These are phyloP conservation scores for Penicillium goetzii DNA, from an alignment of 495 filamentous ascomycete species.

Conservation along the genomic window DNA sequence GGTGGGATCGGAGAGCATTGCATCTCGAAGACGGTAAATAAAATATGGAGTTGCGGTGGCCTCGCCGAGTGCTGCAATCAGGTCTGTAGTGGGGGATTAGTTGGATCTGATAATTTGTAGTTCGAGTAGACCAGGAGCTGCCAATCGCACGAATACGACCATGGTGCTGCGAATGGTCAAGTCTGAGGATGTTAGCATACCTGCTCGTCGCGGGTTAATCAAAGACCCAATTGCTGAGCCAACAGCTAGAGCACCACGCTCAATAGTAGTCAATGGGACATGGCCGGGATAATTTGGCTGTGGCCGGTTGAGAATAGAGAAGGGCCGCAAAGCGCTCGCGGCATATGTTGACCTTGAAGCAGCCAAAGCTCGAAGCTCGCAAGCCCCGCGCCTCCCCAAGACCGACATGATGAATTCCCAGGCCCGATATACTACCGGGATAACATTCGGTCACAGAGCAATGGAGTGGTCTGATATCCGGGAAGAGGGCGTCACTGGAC, in stretches of 20 bases:
- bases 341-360: constrained; percentile 10
- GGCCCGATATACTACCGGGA: neutral
- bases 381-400: constrained; percentile 32
- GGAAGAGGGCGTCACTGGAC: constrained; percentile 28
- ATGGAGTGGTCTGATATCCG: constrained; percentile 36
- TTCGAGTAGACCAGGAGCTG: neutral
- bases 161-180: neutral
- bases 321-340: constrained; percentile 43
- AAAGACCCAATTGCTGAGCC: constrained; percentile 83
- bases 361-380: constrained; percentile 26
- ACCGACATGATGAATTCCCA: constrained; percentile 37
- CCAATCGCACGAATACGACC: neutral
- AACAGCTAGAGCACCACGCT: constrained; percentile 75
- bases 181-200: constrained; percentile 37
- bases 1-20: constrained; percentile 82
- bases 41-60: constrained; percentile 94
- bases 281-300: constrained; percentile 79
- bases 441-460: neutral
- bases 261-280: constrained; percentile 79
- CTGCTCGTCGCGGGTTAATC: constrained; percentile 76
- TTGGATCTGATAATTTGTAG: constrained; percentile 2
- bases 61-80: constrained; percentile 93
- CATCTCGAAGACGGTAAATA: constrained; percentile 86
- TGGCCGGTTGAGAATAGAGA: constrained; percentile 81
- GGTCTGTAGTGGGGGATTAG: constrained; percentile 57